Conservation (phyloP, 495 filamentous ascomycete genomes). For the Parathielavia hyrcaniae region DNA sequence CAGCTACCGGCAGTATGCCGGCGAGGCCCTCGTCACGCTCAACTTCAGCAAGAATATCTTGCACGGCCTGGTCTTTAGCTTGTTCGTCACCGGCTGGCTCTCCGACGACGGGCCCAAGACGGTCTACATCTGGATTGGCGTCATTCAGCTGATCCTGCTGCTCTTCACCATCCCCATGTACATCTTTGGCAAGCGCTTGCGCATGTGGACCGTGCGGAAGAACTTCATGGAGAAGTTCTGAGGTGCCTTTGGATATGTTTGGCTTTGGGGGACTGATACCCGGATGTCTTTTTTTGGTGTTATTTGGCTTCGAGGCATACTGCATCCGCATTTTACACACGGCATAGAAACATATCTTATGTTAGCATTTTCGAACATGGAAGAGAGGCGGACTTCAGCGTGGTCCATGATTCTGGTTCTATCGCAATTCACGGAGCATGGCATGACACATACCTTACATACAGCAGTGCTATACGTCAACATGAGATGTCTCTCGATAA, state of each 20-base stretch:
- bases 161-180: slow-evolving; percentile 86
- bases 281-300: neutral
- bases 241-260: neutral
- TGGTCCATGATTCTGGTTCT: neutral
- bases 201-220: slow-evolving; percentile 94
- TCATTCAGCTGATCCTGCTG: slow-evolving; percentile 74
- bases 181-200: slow-evolving; percentile 83
- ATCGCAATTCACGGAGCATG: slow-evolving; percentile 2
- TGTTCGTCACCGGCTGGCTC: slow-evolving; percentile 88
- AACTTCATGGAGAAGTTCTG: slow-evolving; percentile 86
- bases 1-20: slow-evolving; percentile 87
- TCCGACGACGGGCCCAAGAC: slow-evolving; percentile 64
- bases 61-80: slow-evolving; percentile 80
- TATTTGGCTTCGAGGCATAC: neutral
- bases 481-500: neutral
- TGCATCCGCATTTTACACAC: slow-evolving; percentile 5
- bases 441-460: slow-evolving; percentile 1
- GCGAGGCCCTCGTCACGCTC: slow-evolving; percentile 88
- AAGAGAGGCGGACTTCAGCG: neutral
- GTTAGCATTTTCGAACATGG: neutral
- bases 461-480: neutral
- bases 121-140: slow-evolving; percentile 77
- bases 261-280: neutral
- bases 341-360: neutral
- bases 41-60: slow-evolving; percentile 94